phyloP scores from a whole-genome alignment of 495 filamentous ascomycete species.

The Cercophora sp. region DNA sequence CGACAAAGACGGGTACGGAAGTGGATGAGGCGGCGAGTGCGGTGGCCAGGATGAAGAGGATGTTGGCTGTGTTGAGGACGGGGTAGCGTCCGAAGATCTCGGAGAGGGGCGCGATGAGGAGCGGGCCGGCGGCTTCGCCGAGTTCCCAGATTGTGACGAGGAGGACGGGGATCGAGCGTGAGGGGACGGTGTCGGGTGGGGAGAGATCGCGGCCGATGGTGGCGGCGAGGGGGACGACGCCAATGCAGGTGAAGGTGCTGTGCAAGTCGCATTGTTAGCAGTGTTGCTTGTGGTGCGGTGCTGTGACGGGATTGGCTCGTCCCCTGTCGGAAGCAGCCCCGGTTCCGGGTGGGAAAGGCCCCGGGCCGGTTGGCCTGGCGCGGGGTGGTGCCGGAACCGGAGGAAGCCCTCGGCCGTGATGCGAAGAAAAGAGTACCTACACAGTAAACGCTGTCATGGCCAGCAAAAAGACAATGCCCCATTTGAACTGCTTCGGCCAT shows the following conservation, averaged over 20 bases:
- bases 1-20: constrained; percentile 42
- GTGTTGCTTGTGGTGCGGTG: not conserved
- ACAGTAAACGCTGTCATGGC: constrained; percentile 52
- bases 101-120: constrained; percentile 56
- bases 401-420: not conserved
- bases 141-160: constrained; percentile 59
- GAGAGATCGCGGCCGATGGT: constrained; percentile 47
- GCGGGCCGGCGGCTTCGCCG: constrained; percentile 53
- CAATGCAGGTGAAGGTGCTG: constrained; percentile 55
- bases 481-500: constrained; percentile 49
- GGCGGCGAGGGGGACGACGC: constrained; percentile 49
- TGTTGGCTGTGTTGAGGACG: constrained; percentile 50
- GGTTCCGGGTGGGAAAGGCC: not conserved
- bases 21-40: constrained; percentile 41
- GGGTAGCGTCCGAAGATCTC: constrained; percentile 54
- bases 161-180: constrained; percentile 45
- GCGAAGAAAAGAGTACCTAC: constrained; percentile 29
- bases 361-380: not conserved
- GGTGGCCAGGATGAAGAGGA: constrained; percentile 46
- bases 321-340: not conserved
- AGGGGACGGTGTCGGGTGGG: constrained; percentile 24
- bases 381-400: not conserved
- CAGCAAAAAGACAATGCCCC: constrained; percentile 44
- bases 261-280: not conserved
- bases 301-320: not conserved